These are phyloP conservation scores for Euphorbia pulcherrima DNA, from an alignment of 345 rosid genomes.

Conservation along the genomic window DNA sequence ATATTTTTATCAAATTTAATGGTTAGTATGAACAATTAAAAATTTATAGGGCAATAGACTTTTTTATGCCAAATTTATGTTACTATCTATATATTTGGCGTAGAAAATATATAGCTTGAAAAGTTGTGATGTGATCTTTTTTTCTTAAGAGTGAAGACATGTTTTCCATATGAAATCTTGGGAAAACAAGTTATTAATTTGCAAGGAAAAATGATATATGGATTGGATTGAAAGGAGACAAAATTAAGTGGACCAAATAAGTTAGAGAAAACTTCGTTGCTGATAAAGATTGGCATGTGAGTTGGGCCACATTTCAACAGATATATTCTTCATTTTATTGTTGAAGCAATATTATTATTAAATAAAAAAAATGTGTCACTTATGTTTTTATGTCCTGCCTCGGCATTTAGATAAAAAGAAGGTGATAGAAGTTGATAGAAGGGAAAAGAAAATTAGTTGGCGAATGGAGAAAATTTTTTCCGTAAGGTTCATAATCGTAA, in stretches of 20 bases:
- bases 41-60: too few relatives aligned
- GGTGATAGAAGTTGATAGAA: neutral
- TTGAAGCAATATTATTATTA: neutral
- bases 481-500: too few relatives aligned
- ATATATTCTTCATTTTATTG: neutral
- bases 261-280: neutral
- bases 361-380: slow-evolving; percentile 3
- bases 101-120: neutral
- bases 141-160: neutral
- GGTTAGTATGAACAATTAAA: too few relatives aligned
- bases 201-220: neutral
- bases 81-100: too few relatives aligned
- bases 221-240: neutral
- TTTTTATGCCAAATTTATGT: too few relatives aligned
- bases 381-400: slow-evolving; percentile 6
- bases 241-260: slow-evolving; percentile 1
- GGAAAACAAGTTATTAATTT: neutral
- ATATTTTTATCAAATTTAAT: too few relatives aligned
- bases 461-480: too few relatives aligned
- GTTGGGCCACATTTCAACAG: neutral
- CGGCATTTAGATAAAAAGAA: neutral
- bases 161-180: neutral
- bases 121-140: neutral
- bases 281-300: neutral
- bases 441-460: too few relatives aligned